These are phyloP conservation scores for Spatholobus suberectus DNA, from an alignment of 306 rosid species.

Conservation along the genomic window DNA sequence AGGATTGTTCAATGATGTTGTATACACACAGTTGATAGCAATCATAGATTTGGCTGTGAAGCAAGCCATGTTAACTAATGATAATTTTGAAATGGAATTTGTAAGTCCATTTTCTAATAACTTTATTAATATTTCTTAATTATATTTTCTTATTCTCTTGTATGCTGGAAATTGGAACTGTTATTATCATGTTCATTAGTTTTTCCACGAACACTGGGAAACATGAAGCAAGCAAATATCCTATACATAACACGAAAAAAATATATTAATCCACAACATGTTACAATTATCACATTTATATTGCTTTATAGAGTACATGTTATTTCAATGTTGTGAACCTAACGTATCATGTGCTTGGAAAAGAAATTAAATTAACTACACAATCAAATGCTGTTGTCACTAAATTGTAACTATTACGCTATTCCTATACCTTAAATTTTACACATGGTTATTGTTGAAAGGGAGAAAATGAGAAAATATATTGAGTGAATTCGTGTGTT, in stretches of 20 bases:
- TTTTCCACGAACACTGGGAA: slow-evolving; percentile 20
- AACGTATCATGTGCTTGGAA: slow-evolving; percentile 8
- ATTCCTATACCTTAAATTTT: neutral
- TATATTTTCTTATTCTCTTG: slow-evolving; percentile 5
- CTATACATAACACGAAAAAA: slow-evolving; percentile 15
- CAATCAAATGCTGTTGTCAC: slow-evolving; percentile 1
- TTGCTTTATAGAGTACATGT: neutral
- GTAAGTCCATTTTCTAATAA: slow-evolving; percentile 57
- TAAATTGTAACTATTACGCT: slow-evolving; percentile 21
- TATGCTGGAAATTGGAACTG: neutral
- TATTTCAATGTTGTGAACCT: slow-evolving; percentile 15
- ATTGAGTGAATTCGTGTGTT: too few species aligned
- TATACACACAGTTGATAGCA: slow-evolving; percentile 75
- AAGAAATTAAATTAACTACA: neutral
- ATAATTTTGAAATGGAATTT: slow-evolving; percentile 83
- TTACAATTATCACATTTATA: neutral
- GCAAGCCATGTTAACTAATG: slow-evolving; percentile 65
- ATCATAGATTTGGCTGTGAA: slow-evolving; percentile 74
- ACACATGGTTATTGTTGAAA: too few species aligned
- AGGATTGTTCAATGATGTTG: slow-evolving; percentile 68
- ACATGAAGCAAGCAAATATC: slow-evolving; percentile 14
- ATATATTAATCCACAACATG: neutral
- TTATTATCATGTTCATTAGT: neutral
- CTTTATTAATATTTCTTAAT: neutral
- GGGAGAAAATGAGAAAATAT: too few species aligned